These are phyloP conservation scores for Calonectria pteridis DNA, from an alignment of 2,329 filamentous ascomycete species.

Conservation along the genomic window DNA sequence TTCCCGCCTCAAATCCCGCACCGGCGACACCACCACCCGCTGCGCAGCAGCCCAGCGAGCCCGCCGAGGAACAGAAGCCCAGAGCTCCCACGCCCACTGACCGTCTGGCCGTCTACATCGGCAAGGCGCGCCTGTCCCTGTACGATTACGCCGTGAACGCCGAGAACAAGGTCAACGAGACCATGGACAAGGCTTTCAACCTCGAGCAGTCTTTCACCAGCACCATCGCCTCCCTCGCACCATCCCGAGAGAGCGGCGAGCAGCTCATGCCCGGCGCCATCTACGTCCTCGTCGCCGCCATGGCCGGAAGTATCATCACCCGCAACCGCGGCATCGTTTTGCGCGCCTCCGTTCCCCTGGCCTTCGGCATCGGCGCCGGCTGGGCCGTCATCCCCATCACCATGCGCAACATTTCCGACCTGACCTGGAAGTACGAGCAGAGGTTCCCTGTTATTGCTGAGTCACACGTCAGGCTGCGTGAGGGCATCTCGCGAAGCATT, in stretches of 20 bases:
- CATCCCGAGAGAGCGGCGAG: slow-evolving; percentile 87
- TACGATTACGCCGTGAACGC: slow-evolving; percentile 79
- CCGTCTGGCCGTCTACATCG: slow-evolving; percentile 86
- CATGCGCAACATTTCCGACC: slow-evolving; percentile 86
- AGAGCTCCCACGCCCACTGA: slow-evolving; percentile 84
- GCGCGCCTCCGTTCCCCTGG: slow-evolving; percentile 80
- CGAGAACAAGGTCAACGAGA: slow-evolving; percentile 86
- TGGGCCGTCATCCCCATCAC: slow-evolving; percentile 90
- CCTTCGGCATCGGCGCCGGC: slow-evolving; percentile 84
- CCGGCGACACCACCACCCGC: slow-evolving; percentile 44
- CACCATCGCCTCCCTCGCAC: slow-evolving; percentile 90
- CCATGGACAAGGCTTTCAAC: slow-evolving; percentile 83
- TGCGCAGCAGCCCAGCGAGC: slow-evolving; percentile 47
- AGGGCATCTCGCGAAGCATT: slow-evolving; percentile 77
- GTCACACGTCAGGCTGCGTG: slow-evolving; percentile 79
- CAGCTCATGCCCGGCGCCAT: slow-evolving; percentile 88
- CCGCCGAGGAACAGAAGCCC: slow-evolving; percentile 50
- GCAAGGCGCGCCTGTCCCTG: slow-evolving; percentile 82
- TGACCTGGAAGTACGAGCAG: slow-evolving; percentile 95
- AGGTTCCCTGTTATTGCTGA: slow-evolving; percentile 86
- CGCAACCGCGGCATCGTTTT: slow-evolving; percentile 89
- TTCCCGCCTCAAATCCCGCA: slow-evolving; percentile 52
- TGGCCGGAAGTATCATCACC: slow-evolving; percentile 93
- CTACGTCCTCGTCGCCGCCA: slow-evolving; percentile 93
- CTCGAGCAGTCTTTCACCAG: slow-evolving; percentile 91